Conservation (phyloP, 805 yeast genomes). For the Wickerhamiella occidentalis region DNA sequence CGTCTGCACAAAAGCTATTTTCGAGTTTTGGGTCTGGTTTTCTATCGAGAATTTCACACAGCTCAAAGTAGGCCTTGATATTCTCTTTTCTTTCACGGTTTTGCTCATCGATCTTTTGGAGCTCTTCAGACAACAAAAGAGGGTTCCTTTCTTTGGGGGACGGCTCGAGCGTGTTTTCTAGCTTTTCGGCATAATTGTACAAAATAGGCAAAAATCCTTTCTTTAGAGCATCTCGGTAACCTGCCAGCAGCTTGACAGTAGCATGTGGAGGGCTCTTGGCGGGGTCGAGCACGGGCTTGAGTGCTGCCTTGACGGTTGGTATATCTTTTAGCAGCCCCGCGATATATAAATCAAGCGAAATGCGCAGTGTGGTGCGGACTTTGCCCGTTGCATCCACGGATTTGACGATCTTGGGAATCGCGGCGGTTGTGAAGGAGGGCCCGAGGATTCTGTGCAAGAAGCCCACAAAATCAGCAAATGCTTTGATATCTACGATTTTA, state of each 20-base stretch:
- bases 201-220: not conserved
- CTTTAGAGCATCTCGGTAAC: not conserved
- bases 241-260: not conserved
- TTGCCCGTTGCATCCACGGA: slow-evolving; percentile 1
- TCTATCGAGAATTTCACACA: not conserved
- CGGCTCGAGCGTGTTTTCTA: not conserved
- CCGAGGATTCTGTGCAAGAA: not conserved
- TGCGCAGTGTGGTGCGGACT: not conserved
- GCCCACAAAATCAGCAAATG: not conserved
- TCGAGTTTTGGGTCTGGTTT: not conserved
- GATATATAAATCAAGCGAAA: slow-evolving; percentile 2
- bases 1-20: not conserved
- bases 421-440: not conserved
- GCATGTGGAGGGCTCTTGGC: not conserved
- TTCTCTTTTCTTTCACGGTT: not conserved
- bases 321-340: not conserved
- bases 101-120: not conserved
- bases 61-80: not conserved
- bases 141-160: not conserved
- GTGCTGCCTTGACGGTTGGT: not conserved
- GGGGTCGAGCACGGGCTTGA: not conserved
- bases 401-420: slow-evolving; percentile 2
- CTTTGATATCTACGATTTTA: not conserved
- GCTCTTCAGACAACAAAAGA: slow-evolving; percentile 1
- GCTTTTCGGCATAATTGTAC: not conserved